These are phyloP conservation scores for Ramaria sp. DNA, from an alignment of 768 basidiomycete species.

Conservation along the genomic window DNA sequence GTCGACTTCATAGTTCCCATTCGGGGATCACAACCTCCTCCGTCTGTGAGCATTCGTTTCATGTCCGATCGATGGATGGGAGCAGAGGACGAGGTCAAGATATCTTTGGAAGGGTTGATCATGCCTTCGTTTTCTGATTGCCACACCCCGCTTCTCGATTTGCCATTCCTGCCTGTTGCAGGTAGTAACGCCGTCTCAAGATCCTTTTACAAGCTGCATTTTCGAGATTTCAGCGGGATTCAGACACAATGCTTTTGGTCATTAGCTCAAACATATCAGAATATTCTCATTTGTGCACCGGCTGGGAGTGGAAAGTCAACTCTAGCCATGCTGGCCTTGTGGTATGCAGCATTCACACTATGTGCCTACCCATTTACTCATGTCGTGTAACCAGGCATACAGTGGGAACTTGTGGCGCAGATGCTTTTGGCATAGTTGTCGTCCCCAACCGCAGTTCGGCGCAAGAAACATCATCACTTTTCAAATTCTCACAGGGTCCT, in stretches of 20 bases:
- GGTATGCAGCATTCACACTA: slow-evolving; percentile 37
- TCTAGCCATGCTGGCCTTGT: slow-evolving; percentile 56
- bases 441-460: slow-evolving; percentile 49
- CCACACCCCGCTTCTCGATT: slow-evolving; percentile 53
- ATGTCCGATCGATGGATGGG: slow-evolving; percentile 92
- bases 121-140: slow-evolving; percentile 60
- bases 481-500: slow-evolving; percentile 25
- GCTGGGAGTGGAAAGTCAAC: slow-evolving; percentile 73
- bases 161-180: slow-evolving; percentile 62
- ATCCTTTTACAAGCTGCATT: slow-evolving; percentile 36
- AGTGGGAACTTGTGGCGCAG: slow-evolving; percentile 27
- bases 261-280: slow-evolving; percentile 50
- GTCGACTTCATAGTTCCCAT: slow-evolving; percentile 79
- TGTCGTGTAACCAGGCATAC: slow-evolving; percentile 39
- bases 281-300: slow-evolving; percentile 70
- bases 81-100: slow-evolving; percentile 61
- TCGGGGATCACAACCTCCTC: slow-evolving; percentile 42
- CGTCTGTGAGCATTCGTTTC: slow-evolving; percentile 62
- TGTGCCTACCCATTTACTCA: background rate
- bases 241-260: slow-evolving; percentile 91
- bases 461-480: slow-evolving; percentile 44
- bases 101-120: slow-evolving; percentile 55
- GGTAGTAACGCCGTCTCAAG: slow-evolving; percentile 30
- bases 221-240: slow-evolving; percentile 60
- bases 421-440: slow-evolving; percentile 54